Conservation (phyloP, 2,329 filamentous ascomycete species). For the Arthrobotrys musiformis region DNA sequence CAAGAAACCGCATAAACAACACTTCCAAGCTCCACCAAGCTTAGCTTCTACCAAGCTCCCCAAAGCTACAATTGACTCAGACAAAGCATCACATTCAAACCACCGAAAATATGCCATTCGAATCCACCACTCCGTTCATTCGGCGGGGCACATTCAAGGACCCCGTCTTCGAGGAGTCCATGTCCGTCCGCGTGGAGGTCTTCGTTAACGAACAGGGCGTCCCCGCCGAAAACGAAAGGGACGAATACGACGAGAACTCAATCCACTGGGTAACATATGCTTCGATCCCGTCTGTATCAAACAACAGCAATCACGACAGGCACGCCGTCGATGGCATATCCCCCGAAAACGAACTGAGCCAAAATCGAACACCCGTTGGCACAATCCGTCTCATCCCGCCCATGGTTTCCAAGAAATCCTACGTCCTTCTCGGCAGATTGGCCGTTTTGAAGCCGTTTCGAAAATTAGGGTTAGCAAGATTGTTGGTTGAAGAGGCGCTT, state of each 20-base stretch:
- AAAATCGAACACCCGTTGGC: conserved; percentile 70
- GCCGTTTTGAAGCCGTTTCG: conserved; percentile 76
- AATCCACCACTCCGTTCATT: conserved; percentile 49
- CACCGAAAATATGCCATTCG: conserved; percentile 42
- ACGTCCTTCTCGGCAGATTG: conserved; percentile 83
- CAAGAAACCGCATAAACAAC: conserved; percentile 11
- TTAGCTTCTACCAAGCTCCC: background rate
- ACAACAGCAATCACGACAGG: conserved; percentile 63
- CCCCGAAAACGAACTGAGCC: conserved; percentile 55
- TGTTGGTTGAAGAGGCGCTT: conserved; percentile 75
- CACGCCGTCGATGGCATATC: conserved; percentile 65
- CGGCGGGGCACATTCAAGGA: conserved; percentile 32
- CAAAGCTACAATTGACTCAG: background rate
- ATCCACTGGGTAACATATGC: conserved; percentile 92
- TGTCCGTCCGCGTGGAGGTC: conserved; percentile 71
- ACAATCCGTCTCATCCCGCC: conserved; percentile 84
- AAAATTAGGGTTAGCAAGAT: conserved; percentile 72
- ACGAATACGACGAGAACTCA: conserved; percentile 79
- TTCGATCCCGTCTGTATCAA: conserved; percentile 64
- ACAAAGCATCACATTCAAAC: background rate
- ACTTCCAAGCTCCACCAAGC: conserved; percentile 17
- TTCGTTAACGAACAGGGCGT: conserved; percentile 72
- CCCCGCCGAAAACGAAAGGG: conserved; percentile 76
- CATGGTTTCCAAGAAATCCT: conserved; percentile 66
- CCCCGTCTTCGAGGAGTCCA: conserved; percentile 71